These are phyloP conservation scores for Juncus effusus DNA, from an alignment of 176 grass and related monocot species.

Conservation along the genomic window DNA sequence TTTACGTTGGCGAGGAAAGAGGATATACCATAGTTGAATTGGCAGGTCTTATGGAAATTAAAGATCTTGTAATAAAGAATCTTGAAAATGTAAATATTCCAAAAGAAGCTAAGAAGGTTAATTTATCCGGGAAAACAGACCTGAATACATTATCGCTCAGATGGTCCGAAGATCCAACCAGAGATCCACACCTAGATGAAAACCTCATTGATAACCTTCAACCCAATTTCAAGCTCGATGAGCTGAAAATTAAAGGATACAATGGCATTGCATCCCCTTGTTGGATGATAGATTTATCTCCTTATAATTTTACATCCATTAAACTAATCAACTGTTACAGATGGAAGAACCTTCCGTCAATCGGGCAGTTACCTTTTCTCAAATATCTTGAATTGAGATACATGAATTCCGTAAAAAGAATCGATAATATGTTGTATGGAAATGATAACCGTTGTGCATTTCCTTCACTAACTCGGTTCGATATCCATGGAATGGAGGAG, in stretches of 20 bases:
- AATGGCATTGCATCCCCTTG: slow-evolving; percentile 27
- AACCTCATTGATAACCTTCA: slow-evolving; percentile 28
- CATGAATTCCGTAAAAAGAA: neutral
- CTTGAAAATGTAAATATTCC: slow-evolving; percentile 28
- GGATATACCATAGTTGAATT: slow-evolving; percentile 31
- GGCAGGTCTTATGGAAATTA: slow-evolving; percentile 22
- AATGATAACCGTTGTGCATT: slow-evolving; percentile 15
- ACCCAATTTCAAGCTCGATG: slow-evolving; percentile 13
- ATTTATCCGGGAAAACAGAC: slow-evolving; percentile 20
- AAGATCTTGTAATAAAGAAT: slow-evolving; percentile 5
- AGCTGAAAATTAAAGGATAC: slow-evolving; percentile 37
- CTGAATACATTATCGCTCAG: slow-evolving; percentile 16
- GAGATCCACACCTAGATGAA: slow-evolving; percentile 12
- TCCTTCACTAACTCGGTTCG: slow-evolving; percentile 29
- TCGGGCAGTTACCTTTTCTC: slow-evolving; percentile 37
- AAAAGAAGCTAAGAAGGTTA: slow-evolving; percentile 10
- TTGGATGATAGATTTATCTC: slow-evolving; percentile 32
- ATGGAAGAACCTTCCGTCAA: slow-evolving; percentile 28
- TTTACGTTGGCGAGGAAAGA: neutral
- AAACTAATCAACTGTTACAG: slow-evolving; percentile 12
- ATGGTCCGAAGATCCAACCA: slow-evolving; percentile 14
- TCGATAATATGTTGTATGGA: slow-evolving; percentile 31
- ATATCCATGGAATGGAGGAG: slow-evolving; percentile 22
- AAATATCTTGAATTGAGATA: slow-evolving; percentile 31
- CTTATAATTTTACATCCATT: slow-evolving; percentile 31